Base-by-base conservation (phyloP, 1,284 basidiomycete genomes). In the Cystobasidiaceae sp. region DNA sequence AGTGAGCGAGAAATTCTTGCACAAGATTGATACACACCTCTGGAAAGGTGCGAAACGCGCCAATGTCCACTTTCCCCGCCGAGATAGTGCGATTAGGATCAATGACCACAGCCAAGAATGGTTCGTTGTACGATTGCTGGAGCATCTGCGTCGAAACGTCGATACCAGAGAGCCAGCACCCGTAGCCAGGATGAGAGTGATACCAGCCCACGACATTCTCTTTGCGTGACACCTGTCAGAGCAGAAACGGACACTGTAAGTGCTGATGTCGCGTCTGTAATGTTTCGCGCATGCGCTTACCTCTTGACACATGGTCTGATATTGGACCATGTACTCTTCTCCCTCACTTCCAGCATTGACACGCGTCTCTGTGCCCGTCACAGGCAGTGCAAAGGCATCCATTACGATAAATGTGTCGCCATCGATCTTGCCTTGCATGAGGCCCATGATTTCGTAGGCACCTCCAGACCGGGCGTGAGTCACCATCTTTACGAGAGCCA, bases 171-270 rank as follows among this genome's bases (percentile, higher is more conserved):
- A 97, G 80, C 93, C 93, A 97, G 78, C 93, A 97, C 28, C 93
- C 93, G 74, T 97, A 97, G 13, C 93, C 93, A 2, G 93, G 93
- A 79, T 97, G 93, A 48, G 92, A 96, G 76, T 98, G 94, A 76
- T 98, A 98, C 94, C 94, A 98, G n/a, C 94, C 94, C 66, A 97
- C 87, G 4, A 88, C 86, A 73, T 96, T 86, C 76, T 97, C 94
- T 19, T 86, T 77, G 67, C 92, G 83, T 13, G 85, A 86, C 13
- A 88, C 88, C 87, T 92, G 70, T 9, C 32, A 11, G 33, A 23
- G 46, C 4, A 21, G 21, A 21, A 33, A 5, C 8, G 9, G 8
- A 32, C 37, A n/a, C 19, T 4, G 4, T 17, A 4, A 39, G 15
- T 19, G 4, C 25, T 21, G 21, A 9, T 30, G 17, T 23, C 27